A percentile compares a stretch with the other conserved stretches of the same genome.
Conservation (phyloP, 805 yeast genomes). For the Metschnikowia dekortorum region DNA sequence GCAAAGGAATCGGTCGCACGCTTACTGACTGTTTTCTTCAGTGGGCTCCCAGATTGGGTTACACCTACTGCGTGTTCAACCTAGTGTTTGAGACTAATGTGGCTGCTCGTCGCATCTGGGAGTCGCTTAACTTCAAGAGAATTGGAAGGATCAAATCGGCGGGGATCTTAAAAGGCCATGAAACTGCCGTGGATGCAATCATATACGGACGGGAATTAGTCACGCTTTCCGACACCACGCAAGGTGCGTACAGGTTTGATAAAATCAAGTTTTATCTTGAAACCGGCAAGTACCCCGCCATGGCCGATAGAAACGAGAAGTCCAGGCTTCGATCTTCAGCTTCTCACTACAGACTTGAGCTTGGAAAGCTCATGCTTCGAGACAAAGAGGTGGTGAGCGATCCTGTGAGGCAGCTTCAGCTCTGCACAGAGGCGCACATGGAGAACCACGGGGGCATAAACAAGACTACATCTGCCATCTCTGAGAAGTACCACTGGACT, state of each 20-base stretch:
- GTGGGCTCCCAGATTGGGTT: constrained; percentile 90
- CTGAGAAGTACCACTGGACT: constrained; percentile 87
- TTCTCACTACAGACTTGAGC: constrained; percentile 64
- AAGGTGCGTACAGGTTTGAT: constrained; percentile 63
- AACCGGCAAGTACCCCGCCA: constrained; percentile 82
- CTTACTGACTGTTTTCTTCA: constrained; percentile 77
- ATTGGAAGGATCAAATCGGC: constrained; percentile 83
- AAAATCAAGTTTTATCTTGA: constrained; percentile 72
- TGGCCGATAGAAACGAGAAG: constrained; percentile 77
- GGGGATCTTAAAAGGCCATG: constrained; percentile 80
- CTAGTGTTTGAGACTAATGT: constrained; percentile 85
- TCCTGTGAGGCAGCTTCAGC: constrained; percentile 65
- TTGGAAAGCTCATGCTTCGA: constrained; percentile 71
- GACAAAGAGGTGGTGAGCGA: constrained; percentile 83
- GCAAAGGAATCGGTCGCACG: constrained; percentile 86
- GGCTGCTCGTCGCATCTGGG: constrained; percentile 76
- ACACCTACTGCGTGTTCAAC: constrained; percentile 78
- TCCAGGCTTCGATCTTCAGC: constrained; percentile 81
- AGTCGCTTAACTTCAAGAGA: constrained; percentile 67
- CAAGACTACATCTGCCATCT: constrained; percentile 71
- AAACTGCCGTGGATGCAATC: constrained; percentile 79
- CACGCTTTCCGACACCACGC: constrained; percentile 46
- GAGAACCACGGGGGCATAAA: constrained; percentile 83
- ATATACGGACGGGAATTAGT: constrained; percentile 80
- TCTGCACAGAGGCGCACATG: constrained; percentile 67